phyloP scores from a whole-genome alignment of 768 basidiomycete genomes.

The Rhizopogon salebrosus region DNA sequence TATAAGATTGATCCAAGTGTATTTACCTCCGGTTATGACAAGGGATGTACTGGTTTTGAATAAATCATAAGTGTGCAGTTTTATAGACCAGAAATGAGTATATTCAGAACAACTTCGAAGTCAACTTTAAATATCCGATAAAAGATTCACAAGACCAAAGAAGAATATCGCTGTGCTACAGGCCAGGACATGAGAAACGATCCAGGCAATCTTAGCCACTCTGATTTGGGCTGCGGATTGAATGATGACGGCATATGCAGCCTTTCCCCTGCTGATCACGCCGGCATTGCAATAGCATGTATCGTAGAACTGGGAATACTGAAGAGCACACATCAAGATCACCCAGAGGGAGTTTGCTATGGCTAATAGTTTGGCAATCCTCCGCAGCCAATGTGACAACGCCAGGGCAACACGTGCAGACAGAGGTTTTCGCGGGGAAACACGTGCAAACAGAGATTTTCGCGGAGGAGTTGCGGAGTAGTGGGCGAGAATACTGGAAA shows the following conservation, averaged over 20 bases:
- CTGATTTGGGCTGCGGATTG: conserved; percentile 10
- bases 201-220: conserved; percentile 31
- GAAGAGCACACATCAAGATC: conserved; percentile 21
- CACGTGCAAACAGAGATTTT: too few relatives aligned
- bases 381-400: conserved; percentile 16
- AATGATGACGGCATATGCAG: conserved; percentile 28
- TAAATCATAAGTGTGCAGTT: too few relatives aligned
- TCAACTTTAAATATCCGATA: conserved; percentile 19
- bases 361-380: conserved; percentile 24
- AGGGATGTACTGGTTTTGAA: too few relatives aligned
- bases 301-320: conserved; percentile 21
- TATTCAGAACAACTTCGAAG: too few relatives aligned
- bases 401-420: not conserved
- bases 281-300: conserved; percentile 27
- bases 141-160: conserved; percentile 23
- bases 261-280: conserved; percentile 10
- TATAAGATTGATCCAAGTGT: too few relatives aligned
- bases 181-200: conserved; percentile 30
- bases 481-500: not conserved
- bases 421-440: too few relatives aligned
- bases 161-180: conserved; percentile 18
- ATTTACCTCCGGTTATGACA: too few relatives aligned
- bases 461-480: not conserved
- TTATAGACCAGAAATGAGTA: too few relatives aligned
- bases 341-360: conserved; percentile 21